Evolutionary conservation across 768 basidiomycete species (phyloP), one percentile per base, ranked within the genome.

Genomic region (Boletus coccyginus): DNA sequence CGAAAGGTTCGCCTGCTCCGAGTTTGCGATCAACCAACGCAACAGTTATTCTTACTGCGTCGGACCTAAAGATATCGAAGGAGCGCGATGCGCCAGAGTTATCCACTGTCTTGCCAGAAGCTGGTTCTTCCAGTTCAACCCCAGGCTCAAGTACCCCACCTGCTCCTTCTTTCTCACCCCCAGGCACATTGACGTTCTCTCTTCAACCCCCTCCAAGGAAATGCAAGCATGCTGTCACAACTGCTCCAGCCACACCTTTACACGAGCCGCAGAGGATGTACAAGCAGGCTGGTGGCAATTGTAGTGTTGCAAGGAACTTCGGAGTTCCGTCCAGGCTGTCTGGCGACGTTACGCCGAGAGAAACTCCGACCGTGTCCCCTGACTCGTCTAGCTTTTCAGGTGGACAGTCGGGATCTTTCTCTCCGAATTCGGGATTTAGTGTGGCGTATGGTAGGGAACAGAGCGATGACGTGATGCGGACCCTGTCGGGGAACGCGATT

Each of bases 61-160:
- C 69, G 24, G 76, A 78, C 41, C 59, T 72, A 40, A 78, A 70
- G 72, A 77, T 73, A 55, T 74, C 71, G 21, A 74, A 68, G 50
- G 73, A 77, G 48, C 67, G 70, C 16, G 75, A 78, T 50, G 38
- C 50, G 21, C 61, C 54, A 10, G 68, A 51, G 31, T 42, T 61
- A 29, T 63, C 65, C 13, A 52, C 51, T 61, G 39, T 38, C 9
- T 21, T 56, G 9, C 42, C 58, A 12, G 55, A 63, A 21, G 53
- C 50, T 39, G 55, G 46, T 14, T 55, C 62, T 44, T 55, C 63
- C 11, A 33, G 67, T 73, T 59, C 77, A 70, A 17, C 60, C 70
- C 47, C 74, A 64, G 50, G 69, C 69, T 21, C 59, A n/a, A 51
- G 33, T 43, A 52, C 59, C n/a, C 47, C 56, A 0, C 56, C 59